Evolutionary conservation across 1,284 basidiomycete species (phyloP), one percentile per base, ranked within the genome.

Genomic region (Papiliotrema laurentii): DNA sequence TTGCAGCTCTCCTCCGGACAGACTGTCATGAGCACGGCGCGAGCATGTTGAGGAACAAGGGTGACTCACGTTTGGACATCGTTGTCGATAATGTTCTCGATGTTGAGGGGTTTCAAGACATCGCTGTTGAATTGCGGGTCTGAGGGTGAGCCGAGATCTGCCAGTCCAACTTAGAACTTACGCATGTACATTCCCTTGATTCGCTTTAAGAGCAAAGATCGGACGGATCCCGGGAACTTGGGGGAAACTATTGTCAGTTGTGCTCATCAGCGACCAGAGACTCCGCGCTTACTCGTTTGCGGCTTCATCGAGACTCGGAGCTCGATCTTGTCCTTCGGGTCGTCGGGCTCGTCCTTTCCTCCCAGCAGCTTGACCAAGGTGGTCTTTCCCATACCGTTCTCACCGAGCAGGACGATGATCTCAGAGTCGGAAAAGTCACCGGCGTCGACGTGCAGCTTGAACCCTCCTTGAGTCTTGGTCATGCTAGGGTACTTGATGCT

Each of bases 351-450:
- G 57, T 91, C 84, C 66, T 78, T 78, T 43, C 92, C 93, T 7
- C 90, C 90, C 48, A 97, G 80, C 47, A 97, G 77, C 56, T 91
- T 86, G 52, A 97, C 89, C 69, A 97, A 89, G 0, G 92, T 97
- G 42, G 93, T 96, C 80, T 97, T 97, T 40, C 92, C 92, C 10
- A 90, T 97, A 47, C 92, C 92, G 73, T 97, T 97, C 80, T 97
- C 92, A 54, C 92, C 92, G 30, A 97, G 78, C 84, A 97, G 88
- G 69, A 97, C 92, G 59, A 97, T 89, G 70, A 97, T 97, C 71
- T 97, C 92, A 1, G 90, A 94, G 70, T 97, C 91, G 16, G 91
- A 90, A 75, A 96, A 97, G 43, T 81, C 81, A 26, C 93, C 93
- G 0, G 73, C 76, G 62, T 92, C 82, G 51, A 97, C 87, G 40